Evolutionary conservation across 2,329 filamentous ascomycete species (phyloP), one percentile per base, ranked within the genome.

Genomic region (Colletotrichum costaricense): DNA sequence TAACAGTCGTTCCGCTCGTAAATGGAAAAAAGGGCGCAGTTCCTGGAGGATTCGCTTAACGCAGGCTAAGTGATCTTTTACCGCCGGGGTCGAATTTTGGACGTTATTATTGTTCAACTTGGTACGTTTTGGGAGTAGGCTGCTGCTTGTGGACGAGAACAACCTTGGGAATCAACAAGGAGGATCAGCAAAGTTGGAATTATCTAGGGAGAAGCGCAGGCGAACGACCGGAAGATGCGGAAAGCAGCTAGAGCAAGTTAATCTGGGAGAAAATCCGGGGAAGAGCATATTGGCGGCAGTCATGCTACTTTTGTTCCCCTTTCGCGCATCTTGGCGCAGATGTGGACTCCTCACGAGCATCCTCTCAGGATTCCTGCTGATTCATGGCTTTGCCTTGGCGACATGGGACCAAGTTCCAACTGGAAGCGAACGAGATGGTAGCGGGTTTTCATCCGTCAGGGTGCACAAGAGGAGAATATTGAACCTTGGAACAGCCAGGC

Each of bases 241-340:
- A 30, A 56, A 28, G 9, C 46, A 59, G 33, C 30, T 42, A 49
- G 63, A 55, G 42, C 66, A 69, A 22, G 54, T 55, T 64, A 35
- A 26, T 33, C 63, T 16, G 22, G 69, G 62, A 4, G 42, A 49
- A 49, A 69, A 73, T 65, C 70, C 42, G 70, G 67, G 70, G 70
- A 65, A 72, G 42, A 56, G n/a, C 54, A 65, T 49, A 46, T 30
- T 46, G 46, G 67, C 16, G 60, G 67, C 49, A 62, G 60, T 19
- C 60, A 62, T 33, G 56, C 49, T 60, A 57, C 67, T 73, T 70
- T 70, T 65, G 67, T 73, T 58, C 24, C 46, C 28, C 7, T 5
- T 42, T 60, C 26, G 26, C n/a, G 22, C 56, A 28, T 57, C 60
- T 73, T 73, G 70, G 60, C 70, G 60, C 38, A 54, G 59, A 62